Evolutionary conservation across 2,329 filamentous ascomycete genomes (phyloP), one percentile per base, ranked within the genome.

Genomic region (Chrysosporium queenslandicum): DNA sequence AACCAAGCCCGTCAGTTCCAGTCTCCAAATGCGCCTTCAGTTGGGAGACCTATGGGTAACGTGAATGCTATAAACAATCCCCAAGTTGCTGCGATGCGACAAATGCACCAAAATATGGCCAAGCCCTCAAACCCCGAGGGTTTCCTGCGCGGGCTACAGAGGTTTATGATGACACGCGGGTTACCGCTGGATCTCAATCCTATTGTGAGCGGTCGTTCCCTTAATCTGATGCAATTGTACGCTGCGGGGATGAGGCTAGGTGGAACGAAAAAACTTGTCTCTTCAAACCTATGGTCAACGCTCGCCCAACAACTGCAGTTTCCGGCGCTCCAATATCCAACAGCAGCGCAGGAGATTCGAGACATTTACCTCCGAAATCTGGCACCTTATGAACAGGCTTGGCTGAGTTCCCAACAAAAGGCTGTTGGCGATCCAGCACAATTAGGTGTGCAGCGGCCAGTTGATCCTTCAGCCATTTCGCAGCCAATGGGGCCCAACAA

Each of bases 221-320:
- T 97, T 34, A 84, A 85, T 60, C 70, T 96, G 11, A 79, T 87
- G 63, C 78, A 83, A 55, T 74, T 97, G 2, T 97, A 94, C 66
- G 80, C 84, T 55, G 74, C 80, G 0, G 86, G 95, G 1, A 78
- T 83, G 59, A 90, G 86, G 60, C 76, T 79, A 58, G 87, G 86
- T 21, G 89, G 89, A 4, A 92, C 85, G 52, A 86, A 85, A 59
- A 80, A 77, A 55, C 81, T 94, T 2, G 83, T 81, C 0, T 77
- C 78, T 21, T 74, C 75, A 21, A 86, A 87, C 57, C 75, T 77
- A 53, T 97, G 92, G 92, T 74, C 76, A 1, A 77, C 81, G 46
- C 75, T 96, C 51, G 83, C 87, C 1, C 78, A 81, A 53, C 71
- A 77, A 27, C 66, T 89, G 46, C 66, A 70, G 3, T 80, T 87